Evolutionary conservation across 192 early-diverging fungal genomes (phyloP).

Genomic region (Coemansia biformis): DNA sequence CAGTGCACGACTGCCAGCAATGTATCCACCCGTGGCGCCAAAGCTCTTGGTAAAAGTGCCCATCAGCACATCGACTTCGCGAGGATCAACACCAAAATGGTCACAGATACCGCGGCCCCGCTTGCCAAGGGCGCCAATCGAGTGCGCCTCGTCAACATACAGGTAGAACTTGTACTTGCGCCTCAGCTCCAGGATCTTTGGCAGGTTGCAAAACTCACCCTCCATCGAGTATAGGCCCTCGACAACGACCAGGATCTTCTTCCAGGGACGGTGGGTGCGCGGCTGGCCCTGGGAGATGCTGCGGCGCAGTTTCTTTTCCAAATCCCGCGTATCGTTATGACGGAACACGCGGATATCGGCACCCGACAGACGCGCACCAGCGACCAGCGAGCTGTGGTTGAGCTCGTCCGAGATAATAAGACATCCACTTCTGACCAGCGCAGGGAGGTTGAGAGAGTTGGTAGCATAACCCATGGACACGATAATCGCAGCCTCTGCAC

Average conservation of each 20-base stretch:
- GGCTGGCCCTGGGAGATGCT: slow-evolving; percentile 94
- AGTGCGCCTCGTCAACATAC: slow-evolving; percentile 97
- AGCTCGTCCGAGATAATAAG: slow-evolving; percentile 94
- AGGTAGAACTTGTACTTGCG: slow-evolving; percentile 92
- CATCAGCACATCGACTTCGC: slow-evolving; percentile 91
- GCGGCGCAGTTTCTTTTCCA: slow-evolving; percentile 77
- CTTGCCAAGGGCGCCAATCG: slow-evolving; percentile 89
- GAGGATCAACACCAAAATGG: slow-evolving; percentile 87
- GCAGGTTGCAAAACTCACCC: slow-evolving; percentile 83
- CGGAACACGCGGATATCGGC: slow-evolving; percentile 89
- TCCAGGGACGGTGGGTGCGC: slow-evolving; percentile 96
- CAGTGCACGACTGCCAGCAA: slow-evolving; percentile 68
- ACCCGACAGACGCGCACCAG: slow-evolving; percentile 88
- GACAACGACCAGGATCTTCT: slow-evolving; percentile 95
- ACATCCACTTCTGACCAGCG: slow-evolving; percentile 75
- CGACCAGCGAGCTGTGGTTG: slow-evolving; percentile 91
- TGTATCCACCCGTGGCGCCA: slow-evolving; percentile 95
- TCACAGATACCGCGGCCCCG: slow-evolving; percentile 95
- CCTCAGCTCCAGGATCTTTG: slow-evolving; percentile 82
- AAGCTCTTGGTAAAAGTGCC: slow-evolving; percentile 98
- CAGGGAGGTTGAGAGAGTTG: slow-evolving; percentile 89
- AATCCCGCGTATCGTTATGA: slow-evolving; percentile 80
- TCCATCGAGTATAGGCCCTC: slow-evolving; percentile 99
- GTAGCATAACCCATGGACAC: slow-evolving; percentile 97
- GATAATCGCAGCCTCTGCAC: slow-evolving; percentile 78